Percentiles rank a stretch among this genome's conserved stretches.
Evolutionary conservation across 2,329 filamentous ascomycete genomes (phyloP).

Genomic region (Talaromyces amestolkiae): DNA sequence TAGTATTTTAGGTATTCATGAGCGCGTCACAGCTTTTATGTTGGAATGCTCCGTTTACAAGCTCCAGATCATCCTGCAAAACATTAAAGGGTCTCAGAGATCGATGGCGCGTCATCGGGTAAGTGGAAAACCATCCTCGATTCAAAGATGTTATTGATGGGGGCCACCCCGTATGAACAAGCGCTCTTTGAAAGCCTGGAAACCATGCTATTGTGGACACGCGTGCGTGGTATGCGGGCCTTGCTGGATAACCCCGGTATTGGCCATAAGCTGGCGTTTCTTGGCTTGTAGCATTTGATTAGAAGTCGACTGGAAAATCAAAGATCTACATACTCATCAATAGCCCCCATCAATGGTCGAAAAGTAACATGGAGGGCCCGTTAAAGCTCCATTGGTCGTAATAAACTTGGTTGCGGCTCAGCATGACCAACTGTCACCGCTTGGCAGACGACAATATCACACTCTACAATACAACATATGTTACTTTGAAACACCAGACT

Average conservation of each 20-base stretch:
- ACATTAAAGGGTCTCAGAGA: not conserved
- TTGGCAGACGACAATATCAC: not conserved
- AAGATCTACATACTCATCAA: slow-evolving; percentile 5
- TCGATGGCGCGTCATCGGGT: not conserved
- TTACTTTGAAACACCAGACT: not conserved
- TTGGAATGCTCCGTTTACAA: not conserved
- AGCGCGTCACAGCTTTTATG: slow-evolving; percentile 1
- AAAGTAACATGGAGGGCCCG: not conserved
- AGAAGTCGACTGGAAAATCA: not conserved
- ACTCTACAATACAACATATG: slow-evolving; percentile 3
- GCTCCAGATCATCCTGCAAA: not conserved
- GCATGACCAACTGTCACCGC: not conserved
- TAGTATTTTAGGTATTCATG: not conserved
- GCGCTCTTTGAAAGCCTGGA: not conserved
- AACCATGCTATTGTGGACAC: not conserved
- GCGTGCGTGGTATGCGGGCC: not conserved
- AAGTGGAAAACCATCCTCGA: not conserved
- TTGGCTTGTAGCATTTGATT: not conserved
- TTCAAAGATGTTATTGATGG: not conserved
- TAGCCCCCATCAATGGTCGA: not conserved
- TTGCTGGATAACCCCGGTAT: not conserved
- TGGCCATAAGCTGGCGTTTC: not conserved
- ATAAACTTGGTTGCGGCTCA: not conserved
- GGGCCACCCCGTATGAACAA: not conserved
- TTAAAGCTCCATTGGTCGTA: not conserved